Evolutionary conservation across 331 rosid genomes (phyloP).

Genomic region (Ulmus americana): DNA sequence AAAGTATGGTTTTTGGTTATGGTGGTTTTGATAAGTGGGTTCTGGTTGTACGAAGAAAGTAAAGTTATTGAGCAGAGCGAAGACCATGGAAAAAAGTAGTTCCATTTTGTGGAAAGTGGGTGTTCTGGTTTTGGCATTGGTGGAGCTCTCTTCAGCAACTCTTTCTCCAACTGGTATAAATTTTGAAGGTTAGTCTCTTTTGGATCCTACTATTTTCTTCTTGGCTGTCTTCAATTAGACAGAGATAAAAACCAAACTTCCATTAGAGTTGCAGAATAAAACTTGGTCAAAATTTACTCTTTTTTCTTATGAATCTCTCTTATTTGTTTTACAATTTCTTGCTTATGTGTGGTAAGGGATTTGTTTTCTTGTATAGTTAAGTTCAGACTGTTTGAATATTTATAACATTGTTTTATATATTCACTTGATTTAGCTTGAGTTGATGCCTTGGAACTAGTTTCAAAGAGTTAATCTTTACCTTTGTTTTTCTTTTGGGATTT

Average conservation of each 20-base stretch:
- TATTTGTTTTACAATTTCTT: neutral
- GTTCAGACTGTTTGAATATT: neutral
- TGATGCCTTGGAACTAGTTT: no score
- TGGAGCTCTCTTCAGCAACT: conserved; percentile 60
- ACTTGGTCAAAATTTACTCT: neutral
- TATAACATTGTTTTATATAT: no score
- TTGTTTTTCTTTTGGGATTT: conserved; percentile 9
- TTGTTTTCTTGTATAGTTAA: neutral
- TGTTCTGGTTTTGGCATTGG: conserved; percentile 46
- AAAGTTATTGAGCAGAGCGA: conserved; percentile 24
- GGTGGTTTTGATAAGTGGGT: conserved; percentile 34
- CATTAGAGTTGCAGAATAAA: conserved; percentile 5
- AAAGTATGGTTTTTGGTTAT: conserved; percentile 26
- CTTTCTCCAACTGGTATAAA: conserved; percentile 95
- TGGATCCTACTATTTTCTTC: conserved; percentile 6
- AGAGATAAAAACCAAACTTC: conserved; percentile 8
- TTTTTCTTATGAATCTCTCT: neutral
- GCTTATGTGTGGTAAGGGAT: no score
- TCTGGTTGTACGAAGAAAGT: conserved; percentile 26
- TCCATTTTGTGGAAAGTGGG: conserved; percentile 39
- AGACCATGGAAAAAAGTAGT: conserved; percentile 37
- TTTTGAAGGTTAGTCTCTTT: conserved; percentile 66
- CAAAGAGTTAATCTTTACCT: neutral
- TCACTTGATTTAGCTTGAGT: neutral
- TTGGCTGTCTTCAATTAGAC: conserved; percentile 12